Percentiles rank a stretch among this genome's conserved stretches.
These are phyloP conservation scores for Sarocladiaceae sp. DNA, from an alignment of 2,329 filamentous ascomycete species.

Conservation along the genomic window DNA sequence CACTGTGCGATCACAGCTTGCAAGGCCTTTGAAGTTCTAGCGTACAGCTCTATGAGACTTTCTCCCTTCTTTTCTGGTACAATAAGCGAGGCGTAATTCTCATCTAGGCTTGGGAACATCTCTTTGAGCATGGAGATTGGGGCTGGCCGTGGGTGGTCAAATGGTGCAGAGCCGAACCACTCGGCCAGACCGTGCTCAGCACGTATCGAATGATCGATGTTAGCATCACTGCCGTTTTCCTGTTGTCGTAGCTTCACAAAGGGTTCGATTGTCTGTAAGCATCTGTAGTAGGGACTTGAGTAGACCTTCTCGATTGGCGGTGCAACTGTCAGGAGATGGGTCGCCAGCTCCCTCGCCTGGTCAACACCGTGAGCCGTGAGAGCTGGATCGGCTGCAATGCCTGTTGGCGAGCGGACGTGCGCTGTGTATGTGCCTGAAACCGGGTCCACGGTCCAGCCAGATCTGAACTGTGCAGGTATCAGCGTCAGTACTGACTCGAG, in stretches of 20 bases:
- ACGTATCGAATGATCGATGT: slow-evolving; percentile 37
- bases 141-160: slow-evolving; percentile 79
- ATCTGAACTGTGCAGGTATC: slow-evolving; percentile 73
- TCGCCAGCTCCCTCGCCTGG: slow-evolving; percentile 75
- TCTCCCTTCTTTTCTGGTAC: slow-evolving; percentile 59
- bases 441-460: slow-evolving; percentile 83
- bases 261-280: slow-evolving; percentile 77
- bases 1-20: slow-evolving; percentile 66
- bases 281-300: slow-evolving; percentile 82
- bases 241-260: slow-evolving; percentile 46
- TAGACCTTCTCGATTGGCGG: slow-evolving; percentile 75
- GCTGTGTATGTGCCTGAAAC: slow-evolving; percentile 74
- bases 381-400: slow-evolving; percentile 81
- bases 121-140: slow-evolving; percentile 54
- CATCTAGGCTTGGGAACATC: slow-evolving; percentile 63
- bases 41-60: slow-evolving; percentile 72
- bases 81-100: slow-evolving; percentile 37
- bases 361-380: slow-evolving; percentile 82
- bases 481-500: no score
- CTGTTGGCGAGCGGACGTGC: slow-evolving; percentile 74
- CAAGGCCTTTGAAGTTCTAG: slow-evolving; percentile 69
- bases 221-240: slow-evolving; percentile 12
- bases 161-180: slow-evolving; percentile 86
- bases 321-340: slow-evolving; percentile 55
- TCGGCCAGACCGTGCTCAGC: slow-evolving; percentile 65